Evolutionary conservation across 2,329 filamentous ascomycete species (phyloP), one percentile per base, ranked within the genome.

Genomic region (Arthrobotrys entomopaga): DNA sequence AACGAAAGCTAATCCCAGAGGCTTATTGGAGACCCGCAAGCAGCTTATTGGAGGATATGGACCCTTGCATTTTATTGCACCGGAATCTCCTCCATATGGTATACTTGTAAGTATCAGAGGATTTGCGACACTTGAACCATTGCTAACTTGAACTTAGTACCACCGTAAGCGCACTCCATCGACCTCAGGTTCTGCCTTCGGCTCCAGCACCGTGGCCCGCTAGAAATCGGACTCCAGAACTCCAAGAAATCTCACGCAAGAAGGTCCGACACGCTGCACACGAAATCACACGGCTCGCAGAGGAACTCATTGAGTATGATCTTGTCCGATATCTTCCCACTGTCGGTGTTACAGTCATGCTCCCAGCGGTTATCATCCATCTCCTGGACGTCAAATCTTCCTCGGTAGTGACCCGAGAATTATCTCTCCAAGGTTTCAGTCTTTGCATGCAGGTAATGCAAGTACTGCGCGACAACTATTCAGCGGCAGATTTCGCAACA

Each of bases 401-500:
- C 3, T 88, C 91, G 63, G 87, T 88, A 15, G 87, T 88, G 64
- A 89, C 90, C 2, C 88, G 92, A 16, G 87, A 91, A 72, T 85
- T 87, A 48, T 93, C 91, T 53, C 86, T 93, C 22, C 87, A 89
- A 69, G 91, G 92, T 19, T 97, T 97, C 83, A 90, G 90, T 78
- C 90, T 93, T 80, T 97, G 94, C 82, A 97, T 97, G 92, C 87
- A 89, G 53, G 92, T 97, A 71, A 91, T 97, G 85, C 89, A 93
- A 80, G 90, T 90, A 76, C 85, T 98, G 16, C 88, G 93, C 42
- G 92, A 97, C 79, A 91, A 93, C 29, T 97, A 98, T 79, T 89
- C 93, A 0, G 93, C 93, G 0, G 94, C 94, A n/a, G 93, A 97
- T 81, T 97, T 95, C 79, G 93, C 92, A n/a, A 94, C 91, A 0